Conservation (phyloP, 2,329 filamentous ascomycete species). For the Colletotrichum caudatum region DNA sequence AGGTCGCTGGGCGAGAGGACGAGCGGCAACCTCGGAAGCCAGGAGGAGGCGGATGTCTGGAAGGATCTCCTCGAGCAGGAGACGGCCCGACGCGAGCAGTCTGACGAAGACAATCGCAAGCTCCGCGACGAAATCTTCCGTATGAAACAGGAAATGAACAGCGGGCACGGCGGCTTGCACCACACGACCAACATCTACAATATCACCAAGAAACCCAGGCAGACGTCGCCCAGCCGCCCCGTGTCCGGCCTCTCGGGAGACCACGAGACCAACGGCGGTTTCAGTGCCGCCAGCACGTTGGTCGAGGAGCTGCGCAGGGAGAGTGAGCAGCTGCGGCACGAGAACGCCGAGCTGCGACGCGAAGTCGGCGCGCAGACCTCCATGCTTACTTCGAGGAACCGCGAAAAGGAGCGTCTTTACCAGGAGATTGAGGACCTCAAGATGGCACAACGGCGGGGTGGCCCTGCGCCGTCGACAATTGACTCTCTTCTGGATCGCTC, state of each 20-base stretch:
- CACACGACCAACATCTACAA: conserved; percentile 77
- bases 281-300: conserved; percentile 73
- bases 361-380: conserved; percentile 96
- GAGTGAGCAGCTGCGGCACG: conserved; percentile 83
- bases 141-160: conserved; percentile 70
- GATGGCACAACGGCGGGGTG: conserved; percentile 81
- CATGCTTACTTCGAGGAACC: conserved; percentile 95
- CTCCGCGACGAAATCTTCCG: conserved; percentile 87
- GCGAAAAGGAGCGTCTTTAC: conserved; percentile 93
- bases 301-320: conserved; percentile 80
- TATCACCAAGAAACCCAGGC: conserved; percentile 67
- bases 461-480: conserved; percentile 72
- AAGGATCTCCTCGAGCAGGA: conserved; percentile 95
- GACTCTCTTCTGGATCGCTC: conserved; percentile 97
- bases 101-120: conserved; percentile 87
- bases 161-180: conserved; percentile 55
- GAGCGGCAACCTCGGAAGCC: conserved; percentile 63
- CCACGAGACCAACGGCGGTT: conserved; percentile 62
- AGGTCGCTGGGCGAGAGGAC: conserved; percentile 63
- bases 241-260: conserved; percentile 64
- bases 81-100: conserved; percentile 86
- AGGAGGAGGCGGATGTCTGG: conserved; percentile 85
- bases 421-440: conserved; percentile 98
- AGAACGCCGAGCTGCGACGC: conserved; percentile 90
- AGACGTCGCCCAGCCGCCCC: conserved; percentile 63